These are phyloP conservation scores for Urtica urens DNA, from an alignment of 306 rosid genomes.

Conservation along the genomic window DNA sequence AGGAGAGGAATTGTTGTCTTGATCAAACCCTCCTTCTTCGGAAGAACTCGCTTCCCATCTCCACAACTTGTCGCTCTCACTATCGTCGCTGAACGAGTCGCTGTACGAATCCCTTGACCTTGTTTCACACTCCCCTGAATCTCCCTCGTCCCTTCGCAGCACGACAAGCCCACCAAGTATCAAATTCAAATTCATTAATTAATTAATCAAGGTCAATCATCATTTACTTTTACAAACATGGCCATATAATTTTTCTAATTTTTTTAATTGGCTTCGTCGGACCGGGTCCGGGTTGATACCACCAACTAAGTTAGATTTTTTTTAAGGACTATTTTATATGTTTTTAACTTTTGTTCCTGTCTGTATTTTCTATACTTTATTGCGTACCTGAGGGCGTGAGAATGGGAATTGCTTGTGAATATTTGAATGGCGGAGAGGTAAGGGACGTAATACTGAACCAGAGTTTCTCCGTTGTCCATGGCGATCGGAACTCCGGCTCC, in stretches of 20 bases:
- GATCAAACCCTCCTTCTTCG: slow-evolving; percentile 78
- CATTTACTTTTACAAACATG: background rate
- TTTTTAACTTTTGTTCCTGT: too few relatives aligned
- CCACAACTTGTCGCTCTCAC: slow-evolving; percentile 76
- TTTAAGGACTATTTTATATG: too few relatives aligned
- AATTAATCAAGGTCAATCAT: background rate
- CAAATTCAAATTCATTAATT: too few relatives aligned
- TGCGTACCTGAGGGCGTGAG: slow-evolving; percentile 43
- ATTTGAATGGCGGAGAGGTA: slow-evolving; percentile 94
- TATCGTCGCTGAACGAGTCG: slow-evolving; percentile 66
- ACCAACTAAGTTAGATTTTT: too few relatives aligned
- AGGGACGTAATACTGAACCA: slow-evolving; percentile 89
- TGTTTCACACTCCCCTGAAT: slow-evolving; percentile 66
- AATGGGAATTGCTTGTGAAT: slow-evolving; percentile 54
- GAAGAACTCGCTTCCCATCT: slow-evolving; percentile 78
- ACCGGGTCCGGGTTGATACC: too few relatives aligned
- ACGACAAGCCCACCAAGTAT: too few relatives aligned
- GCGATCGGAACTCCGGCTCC: slow-evolving; percentile 82
- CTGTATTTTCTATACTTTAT: too few relatives aligned
- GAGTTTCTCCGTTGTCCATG: slow-evolving; percentile 56
- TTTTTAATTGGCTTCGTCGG: too few relatives aligned
- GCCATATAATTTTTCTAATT: too few relatives aligned
- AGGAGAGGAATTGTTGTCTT: slow-evolving; percentile 20
- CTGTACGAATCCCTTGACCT: slow-evolving; percentile 52
- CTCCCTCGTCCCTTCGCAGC: slow-evolving; percentile 82